Evolutionary conservation across 2,329 filamentous ascomycete species (phyloP).

Genomic region (Paradendryphiella salina): DNA sequence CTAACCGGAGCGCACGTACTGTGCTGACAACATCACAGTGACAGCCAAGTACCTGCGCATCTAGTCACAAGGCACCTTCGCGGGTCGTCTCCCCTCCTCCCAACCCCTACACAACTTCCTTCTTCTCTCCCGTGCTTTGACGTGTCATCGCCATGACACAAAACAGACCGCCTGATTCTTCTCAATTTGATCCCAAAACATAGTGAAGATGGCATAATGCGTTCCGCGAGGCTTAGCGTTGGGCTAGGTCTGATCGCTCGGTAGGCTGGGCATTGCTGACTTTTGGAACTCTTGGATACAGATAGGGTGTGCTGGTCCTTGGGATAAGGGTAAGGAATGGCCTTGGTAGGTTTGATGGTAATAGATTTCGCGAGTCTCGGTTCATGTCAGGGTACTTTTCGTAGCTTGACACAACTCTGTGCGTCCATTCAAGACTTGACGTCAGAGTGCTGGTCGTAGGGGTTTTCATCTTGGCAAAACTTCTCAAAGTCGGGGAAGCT

Average conservation of each 20-base stretch:
- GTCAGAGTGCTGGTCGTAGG: conserved; percentile 38
- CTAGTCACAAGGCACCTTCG: conserved; percentile 7
- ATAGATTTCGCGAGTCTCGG: conserved; percentile 12
- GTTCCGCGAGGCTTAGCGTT: neutral
- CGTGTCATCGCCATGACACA: conserved; percentile 17
- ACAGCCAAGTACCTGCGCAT: conserved; percentile 23
- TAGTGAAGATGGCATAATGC: conserved; percentile 2
- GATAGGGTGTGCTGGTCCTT: neutral
- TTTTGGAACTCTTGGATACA: neutral
- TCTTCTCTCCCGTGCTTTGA: conserved; percentile 14
- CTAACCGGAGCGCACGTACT: conserved; percentile 7
- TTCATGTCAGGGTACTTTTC: conserved; percentile 7
- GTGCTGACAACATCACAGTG: conserved; percentile 10
- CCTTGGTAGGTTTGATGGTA: conserved; percentile 11
- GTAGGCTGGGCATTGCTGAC: neutral
- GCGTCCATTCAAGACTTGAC: conserved; percentile 40
- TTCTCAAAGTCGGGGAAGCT: conserved; percentile 75
- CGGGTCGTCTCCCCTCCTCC: conserved; percentile 3
- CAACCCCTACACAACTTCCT: conserved; percentile 21
- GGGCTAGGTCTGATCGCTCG: neutral
- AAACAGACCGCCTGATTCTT: neutral
- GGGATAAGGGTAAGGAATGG: conserved; percentile 5
- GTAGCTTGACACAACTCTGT: conserved; percentile 4
- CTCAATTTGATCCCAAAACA: neutral
- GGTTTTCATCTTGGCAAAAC: conserved; percentile 53